Evolutionary conservation across 179 eudicot genomes (phyloP), one percentile per base, ranked within the genome.

Genomic region (Carnegiea gigantea): DNA sequence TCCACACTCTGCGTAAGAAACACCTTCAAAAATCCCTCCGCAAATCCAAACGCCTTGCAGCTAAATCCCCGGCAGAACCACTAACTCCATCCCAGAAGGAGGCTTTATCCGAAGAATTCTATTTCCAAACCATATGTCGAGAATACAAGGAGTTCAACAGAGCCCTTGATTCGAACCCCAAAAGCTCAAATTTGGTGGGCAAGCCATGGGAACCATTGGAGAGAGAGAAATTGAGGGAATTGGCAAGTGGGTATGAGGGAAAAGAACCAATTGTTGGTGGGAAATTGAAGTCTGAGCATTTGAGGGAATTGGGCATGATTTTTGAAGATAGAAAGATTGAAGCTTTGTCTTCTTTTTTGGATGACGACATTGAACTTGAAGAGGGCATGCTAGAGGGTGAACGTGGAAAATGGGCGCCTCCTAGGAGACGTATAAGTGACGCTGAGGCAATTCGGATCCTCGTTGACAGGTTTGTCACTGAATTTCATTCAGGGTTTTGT

Each of bases 1-100:
- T 92, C 86, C 98, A 94, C 89, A 89, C 86, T 11, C 91, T 95
- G 81, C 93, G 92, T 80, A 95, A 90, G 78, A 95, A 95, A 82
- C 88, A 93, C 64, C 89, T 82, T 82, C 99, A 89, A 73, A 95
- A 95, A 89, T 57, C 87, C 75, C 87, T 89, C 53, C 92, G 94
- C 64, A 91, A 88, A 83, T 85, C 93, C 79, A 89, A 87, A 23
- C 77, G 75, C 17, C 86, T 78, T 12, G 49, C 86, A 57, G 72
- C 82, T 21, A 83, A 86, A 59, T 79, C 90, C 12, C 83, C 85
- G 0, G 0, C 74, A 0, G 73, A 82, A 75, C 84, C 79, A 43
- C 85, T 86, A 76, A 78, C 91, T 28, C 86, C 86, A 20, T 79
- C 88, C 65, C 89, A 90, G 43, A 78, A 84, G 9, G 87, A 85